phyloP scores from a whole-genome alignment of 2,329 filamentous ascomycete genomes.

The Rutstroemia sp. region DNA sequence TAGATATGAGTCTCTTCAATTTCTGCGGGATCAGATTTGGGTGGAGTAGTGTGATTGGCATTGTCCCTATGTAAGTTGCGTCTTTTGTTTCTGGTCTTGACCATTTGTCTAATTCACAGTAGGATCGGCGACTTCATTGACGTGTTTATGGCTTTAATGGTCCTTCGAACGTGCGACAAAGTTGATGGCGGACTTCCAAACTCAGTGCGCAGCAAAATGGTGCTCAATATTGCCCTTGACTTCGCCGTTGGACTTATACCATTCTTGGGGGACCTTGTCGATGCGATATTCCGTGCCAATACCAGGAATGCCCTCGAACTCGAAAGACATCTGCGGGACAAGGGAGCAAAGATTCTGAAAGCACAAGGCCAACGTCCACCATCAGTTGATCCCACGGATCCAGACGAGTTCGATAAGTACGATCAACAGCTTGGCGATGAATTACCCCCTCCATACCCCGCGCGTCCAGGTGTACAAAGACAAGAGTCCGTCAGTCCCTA shows the following conservation, averaged over 20 bases:
- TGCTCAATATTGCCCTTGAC: conserved; percentile 70
- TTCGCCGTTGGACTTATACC: conserved; percentile 68
- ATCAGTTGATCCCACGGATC: conserved; percentile 44
- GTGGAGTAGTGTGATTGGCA: conserved; percentile 78
- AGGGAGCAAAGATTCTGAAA: conserved; percentile 52
- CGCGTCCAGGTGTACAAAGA: conserved; percentile 9
- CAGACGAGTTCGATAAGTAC: conserved; percentile 40
- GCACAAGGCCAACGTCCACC: conserved; percentile 40
- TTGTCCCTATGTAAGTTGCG: conserved; percentile 67
- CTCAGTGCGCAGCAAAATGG: conserved; percentile 60
- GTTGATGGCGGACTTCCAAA: conserved; percentile 70
- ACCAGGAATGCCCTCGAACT: conserved; percentile 65
- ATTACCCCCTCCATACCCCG: conserved; percentile 26
- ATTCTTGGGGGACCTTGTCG: conserved; percentile 66
- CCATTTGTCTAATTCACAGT: conserved; percentile 18
- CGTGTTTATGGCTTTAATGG: conserved; percentile 63
- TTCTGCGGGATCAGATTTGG: conserved; percentile 78
- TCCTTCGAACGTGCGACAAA: conserved; percentile 64
- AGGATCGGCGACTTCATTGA: conserved; percentile 73
- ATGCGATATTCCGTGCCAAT: conserved; percentile 65
- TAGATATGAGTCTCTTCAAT: conserved; percentile 80
- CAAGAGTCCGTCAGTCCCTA: conserved; percentile 10
- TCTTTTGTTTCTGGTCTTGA: conserved; percentile 12
- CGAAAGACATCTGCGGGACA: conserved; percentile 57
- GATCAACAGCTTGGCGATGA: conserved; percentile 16